phyloP scores from a whole-genome alignment of 1,139 yeast species.

The Yamadazyma blattariae region DNA sequence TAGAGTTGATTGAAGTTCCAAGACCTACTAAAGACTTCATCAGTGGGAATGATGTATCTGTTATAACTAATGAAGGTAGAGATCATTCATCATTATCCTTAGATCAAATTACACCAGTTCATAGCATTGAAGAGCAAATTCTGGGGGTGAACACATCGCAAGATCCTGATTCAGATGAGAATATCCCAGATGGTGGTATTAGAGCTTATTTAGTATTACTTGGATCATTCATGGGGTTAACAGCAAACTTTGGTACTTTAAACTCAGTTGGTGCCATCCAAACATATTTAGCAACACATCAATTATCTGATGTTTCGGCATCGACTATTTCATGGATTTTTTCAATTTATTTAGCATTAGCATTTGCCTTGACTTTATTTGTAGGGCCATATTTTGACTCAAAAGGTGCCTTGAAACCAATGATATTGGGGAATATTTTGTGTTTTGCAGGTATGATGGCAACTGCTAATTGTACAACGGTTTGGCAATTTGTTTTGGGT shows the following conservation, averaged over 20 bases:
- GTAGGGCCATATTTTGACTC: conserved; percentile 45
- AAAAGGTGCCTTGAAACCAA: conserved; percentile 43
- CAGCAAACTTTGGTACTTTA: conserved; percentile 58
- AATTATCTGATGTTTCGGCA: conserved; percentile 40
- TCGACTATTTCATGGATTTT: conserved; percentile 65
- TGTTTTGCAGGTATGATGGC: conserved; percentile 49
- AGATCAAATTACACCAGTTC: too few species aligned
- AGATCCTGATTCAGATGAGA: too few species aligned
- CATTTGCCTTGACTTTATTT: conserved; percentile 56
- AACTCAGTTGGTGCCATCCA: conserved; percentile 67
- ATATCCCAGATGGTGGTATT: conserved; percentile 60
- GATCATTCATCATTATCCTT: too few species aligned
- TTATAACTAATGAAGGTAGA: too few species aligned
- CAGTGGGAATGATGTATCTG: too few species aligned
- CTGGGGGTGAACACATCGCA: too few species aligned
- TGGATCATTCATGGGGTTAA: conserved; percentile 60
- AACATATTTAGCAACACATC: conserved; percentile 55
- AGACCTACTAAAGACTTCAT: too few species aligned
- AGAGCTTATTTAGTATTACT: conserved; percentile 59
- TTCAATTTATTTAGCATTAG: conserved; percentile 55
- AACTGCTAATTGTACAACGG: conserved; percentile 45
- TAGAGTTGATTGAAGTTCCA: too few species aligned
- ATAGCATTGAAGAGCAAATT: too few species aligned
- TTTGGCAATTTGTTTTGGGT: conserved; percentile 55
- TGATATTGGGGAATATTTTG: conserved; percentile 42